These are phyloP conservation scores for Dioszegia crocea DNA, from an alignment of 768 basidiomycete genomes.

Conservation along the genomic window DNA sequence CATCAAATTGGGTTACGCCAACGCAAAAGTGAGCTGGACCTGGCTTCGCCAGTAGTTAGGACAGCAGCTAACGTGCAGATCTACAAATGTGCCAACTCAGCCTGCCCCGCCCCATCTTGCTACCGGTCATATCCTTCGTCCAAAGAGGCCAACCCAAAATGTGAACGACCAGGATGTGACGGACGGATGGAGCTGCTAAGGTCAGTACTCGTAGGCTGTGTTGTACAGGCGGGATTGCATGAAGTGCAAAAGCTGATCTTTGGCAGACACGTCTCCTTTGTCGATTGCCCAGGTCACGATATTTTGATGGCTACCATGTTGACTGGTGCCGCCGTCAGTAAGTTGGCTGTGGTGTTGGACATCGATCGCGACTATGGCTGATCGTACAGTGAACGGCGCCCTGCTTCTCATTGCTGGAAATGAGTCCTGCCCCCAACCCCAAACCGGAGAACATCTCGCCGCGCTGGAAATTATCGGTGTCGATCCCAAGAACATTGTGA, in stretches of 20 bases:
- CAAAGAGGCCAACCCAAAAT: conserved; percentile 89
- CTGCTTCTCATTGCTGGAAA: conserved; percentile 92
- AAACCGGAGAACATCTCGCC: conserved; percentile 96
- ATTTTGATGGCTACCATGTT: conserved; percentile 99
- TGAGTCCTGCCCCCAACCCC: conserved; percentile 97
- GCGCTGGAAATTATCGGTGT: conserved; percentile 99
- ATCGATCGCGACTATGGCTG: background rate
- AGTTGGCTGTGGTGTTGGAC: conserved; percentile 11
- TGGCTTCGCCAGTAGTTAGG: background rate
- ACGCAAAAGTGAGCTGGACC: conserved; percentile 75
- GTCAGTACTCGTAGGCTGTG: conserved; percentile 17
- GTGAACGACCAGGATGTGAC: conserved; percentile 88
- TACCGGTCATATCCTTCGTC: conserved; percentile 89
- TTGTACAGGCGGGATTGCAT: background rate
- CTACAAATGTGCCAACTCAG: conserved; percentile 92
- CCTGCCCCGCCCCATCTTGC: conserved; percentile 88
- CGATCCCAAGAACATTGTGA: conserved; percentile 78
- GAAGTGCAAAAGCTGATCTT: conserved; percentile 16
- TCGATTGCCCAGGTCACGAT: conserved; percentile 91
- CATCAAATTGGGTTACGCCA: conserved; percentile 98
- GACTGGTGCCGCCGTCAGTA: conserved; percentile 93
- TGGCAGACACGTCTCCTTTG: conserved; percentile 83
- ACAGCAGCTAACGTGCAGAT: conserved; percentile 58
- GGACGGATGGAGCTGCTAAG: conserved; percentile 84
- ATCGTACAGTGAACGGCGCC: conserved; percentile 74